Conservation (phyloP, 1,139 yeast genomes). For the Blastobotrys capitulatus region DNA sequence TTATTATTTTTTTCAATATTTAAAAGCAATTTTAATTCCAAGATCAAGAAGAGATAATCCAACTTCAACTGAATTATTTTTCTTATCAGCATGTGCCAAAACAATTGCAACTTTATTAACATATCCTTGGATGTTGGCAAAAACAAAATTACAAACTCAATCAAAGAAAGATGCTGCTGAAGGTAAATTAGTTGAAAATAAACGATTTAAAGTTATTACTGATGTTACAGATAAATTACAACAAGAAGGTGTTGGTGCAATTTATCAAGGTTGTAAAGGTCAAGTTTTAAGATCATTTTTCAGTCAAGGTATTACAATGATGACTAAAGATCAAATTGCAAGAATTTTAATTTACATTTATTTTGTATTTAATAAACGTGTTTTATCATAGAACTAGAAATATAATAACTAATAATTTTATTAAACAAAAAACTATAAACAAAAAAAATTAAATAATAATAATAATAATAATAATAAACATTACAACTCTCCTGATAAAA, state of each 20-base stretch:
- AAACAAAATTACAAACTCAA: constrained; percentile 70
- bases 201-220: constrained; percentile 10
- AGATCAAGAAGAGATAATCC: constrained; percentile 28
- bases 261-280: constrained; percentile 54
- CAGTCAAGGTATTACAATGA: constrained; percentile 35
- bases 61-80: constrained; percentile 26
- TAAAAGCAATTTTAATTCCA: constrained; percentile 25
- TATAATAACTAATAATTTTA: background rate
- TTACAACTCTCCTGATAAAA: constrained; percentile 36
- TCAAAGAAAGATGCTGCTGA: constrained; percentile 9
- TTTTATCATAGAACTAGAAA: background rate
- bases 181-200: background rate
- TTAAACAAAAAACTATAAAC: background rate
- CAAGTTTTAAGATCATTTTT: constrained; percentile 35
- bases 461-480: background rate
- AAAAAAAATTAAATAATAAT: background rate
- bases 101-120: constrained; percentile 32
- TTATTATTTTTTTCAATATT: constrained; percentile 38
- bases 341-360: constrained; percentile 26
- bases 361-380: constrained; percentile 5
- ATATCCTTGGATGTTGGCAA: constrained; percentile 43
- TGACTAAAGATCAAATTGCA: constrained; percentile 33
- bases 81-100: constrained; percentile 33
- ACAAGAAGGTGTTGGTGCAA: constrained; percentile 61
- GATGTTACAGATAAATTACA: constrained; percentile 25